Evolutionary conservation across 1,284 basidiomycete genomes (phyloP).

Genomic region (Cryptococcus hybrid): DNA sequence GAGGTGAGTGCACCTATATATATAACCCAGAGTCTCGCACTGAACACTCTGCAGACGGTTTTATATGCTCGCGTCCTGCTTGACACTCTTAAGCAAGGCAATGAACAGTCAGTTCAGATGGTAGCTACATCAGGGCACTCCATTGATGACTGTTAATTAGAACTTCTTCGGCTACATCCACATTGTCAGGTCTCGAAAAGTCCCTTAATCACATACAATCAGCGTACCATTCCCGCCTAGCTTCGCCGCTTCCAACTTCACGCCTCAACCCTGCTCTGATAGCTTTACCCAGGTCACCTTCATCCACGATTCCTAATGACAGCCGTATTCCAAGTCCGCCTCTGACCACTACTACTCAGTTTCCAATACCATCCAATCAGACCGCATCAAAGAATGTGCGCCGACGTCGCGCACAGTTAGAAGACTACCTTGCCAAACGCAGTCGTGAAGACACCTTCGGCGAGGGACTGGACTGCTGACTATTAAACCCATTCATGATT

Average conservation of each 20-base stretch:
- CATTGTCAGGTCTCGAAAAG: slow-evolving; percentile 17
- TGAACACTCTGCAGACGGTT: slow-evolving; percentile 26
- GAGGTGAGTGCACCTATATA: slow-evolving; percentile 23
- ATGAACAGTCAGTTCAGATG: slow-evolving; percentile 34
- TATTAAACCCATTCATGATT: slow-evolving; percentile 13
- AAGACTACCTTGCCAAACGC: slow-evolving; percentile 32
- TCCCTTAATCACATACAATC: slow-evolving; percentile 19
- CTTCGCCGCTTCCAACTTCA: slow-evolving; percentile 10
- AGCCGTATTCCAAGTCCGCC: not conserved
- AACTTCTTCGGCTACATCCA: slow-evolving; percentile 19
- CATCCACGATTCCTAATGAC: not conserved
- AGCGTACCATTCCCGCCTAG: slow-evolving; percentile 4
- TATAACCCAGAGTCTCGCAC: not conserved
- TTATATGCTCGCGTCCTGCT: slow-evolving; percentile 38
- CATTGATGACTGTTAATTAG: slow-evolving; percentile 7
- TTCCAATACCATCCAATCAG: not conserved
- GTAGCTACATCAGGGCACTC: too few species aligned
- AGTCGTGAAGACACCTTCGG: slow-evolving; percentile 26
- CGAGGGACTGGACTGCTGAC: slow-evolving; percentile 29
- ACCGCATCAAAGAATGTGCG: slow-evolving; percentile 4
- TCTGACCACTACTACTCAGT: slow-evolving; percentile 1
- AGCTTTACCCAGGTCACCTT: slow-evolving; percentile 8
- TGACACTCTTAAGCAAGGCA: slow-evolving; percentile 26
- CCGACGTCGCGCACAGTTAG: slow-evolving; percentile 2
- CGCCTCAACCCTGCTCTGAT: slow-evolving; percentile 14